These are phyloP conservation scores for Fraxinus sp. DNA, from an alignment of 305 asterid species.

Conservation along the genomic window DNA sequence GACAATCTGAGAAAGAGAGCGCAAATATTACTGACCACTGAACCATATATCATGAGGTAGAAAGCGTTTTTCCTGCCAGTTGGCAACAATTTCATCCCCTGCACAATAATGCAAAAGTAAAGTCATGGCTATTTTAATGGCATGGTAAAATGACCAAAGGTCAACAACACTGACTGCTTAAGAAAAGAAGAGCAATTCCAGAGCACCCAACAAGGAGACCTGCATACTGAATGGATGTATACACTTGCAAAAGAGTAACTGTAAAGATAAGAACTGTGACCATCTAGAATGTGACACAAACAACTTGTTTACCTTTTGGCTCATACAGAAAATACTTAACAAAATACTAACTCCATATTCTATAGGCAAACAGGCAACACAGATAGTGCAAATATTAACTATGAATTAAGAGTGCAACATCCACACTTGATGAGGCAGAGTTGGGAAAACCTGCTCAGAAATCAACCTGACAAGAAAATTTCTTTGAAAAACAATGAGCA, in stretches of 20 bases:
- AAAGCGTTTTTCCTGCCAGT: slow-evolving; percentile 76
- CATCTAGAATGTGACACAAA: not conserved
- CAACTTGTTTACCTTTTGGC: not conserved
- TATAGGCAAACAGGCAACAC: not conserved
- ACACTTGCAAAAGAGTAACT: not conserved
- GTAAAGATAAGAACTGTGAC: not conserved
- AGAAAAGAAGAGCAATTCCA: not conserved
- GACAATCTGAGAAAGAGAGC: slow-evolving; percentile 3
- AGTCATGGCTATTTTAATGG: not conserved
- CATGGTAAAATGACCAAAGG: not conserved
- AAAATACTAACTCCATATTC: not conserved
- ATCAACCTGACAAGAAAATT: not conserved
- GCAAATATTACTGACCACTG: slow-evolving; percentile 52
- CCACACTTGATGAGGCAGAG: not conserved
- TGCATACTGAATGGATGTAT: not conserved
- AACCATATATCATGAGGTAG: slow-evolving; percentile 73
- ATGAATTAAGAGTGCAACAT: not conserved
- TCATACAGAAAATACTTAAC: not conserved
- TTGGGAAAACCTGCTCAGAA: not conserved
- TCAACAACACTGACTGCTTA: not conserved
- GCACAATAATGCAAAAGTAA: slow-evolving; percentile 30
- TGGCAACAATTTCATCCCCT: slow-evolving; percentile 93
- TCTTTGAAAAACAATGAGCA: not conserved
- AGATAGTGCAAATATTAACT: not conserved
- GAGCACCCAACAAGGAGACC: not conserved